Percentiles rank a stretch among this genome's conserved stretches.
phyloP scores from a whole-genome alignment of 2,329 filamentous ascomycete genomes.

The Paecilomyces fulvus region DNA sequence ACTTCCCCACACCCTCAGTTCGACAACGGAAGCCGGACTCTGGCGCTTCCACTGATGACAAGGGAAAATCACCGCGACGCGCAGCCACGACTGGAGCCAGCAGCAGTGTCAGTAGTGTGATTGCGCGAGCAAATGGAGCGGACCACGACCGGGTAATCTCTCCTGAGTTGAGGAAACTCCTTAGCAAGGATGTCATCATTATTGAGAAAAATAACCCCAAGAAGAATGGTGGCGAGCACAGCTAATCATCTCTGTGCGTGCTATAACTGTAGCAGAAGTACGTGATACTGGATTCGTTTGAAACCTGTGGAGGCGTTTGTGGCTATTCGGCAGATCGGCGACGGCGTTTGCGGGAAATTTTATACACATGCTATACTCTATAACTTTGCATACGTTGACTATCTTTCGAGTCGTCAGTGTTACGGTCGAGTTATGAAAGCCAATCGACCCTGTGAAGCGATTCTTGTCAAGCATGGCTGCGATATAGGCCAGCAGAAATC shows the following conservation, averaged over 20 bases:
- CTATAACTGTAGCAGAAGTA: not conserved
- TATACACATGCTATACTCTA: not conserved
- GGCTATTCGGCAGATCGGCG: not conserved
- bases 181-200: constrained; percentile 52
- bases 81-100: constrained; percentile 14
- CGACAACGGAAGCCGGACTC: constrained; percentile 39
- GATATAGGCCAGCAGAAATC: no score
- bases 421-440: no score
- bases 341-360: not conserved
- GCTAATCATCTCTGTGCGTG: not conserved
- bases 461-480: no score
- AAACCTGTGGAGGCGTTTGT: not conserved
- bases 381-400: not conserved
- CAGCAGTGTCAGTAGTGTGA: constrained; percentile 13
- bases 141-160: constrained; percentile 47
- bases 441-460: no score
- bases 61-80: constrained; percentile 23
- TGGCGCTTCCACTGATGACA: constrained; percentile 14
- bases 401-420: not conserved
- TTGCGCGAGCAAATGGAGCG: constrained; percentile 12
- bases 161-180: constrained; percentile 51
- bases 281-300: not conserved
- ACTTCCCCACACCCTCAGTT: constrained; percentile 59
- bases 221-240: constrained; percentile 9
- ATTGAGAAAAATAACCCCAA: constrained; percentile 39